Conservation (phyloP, 257 asterid species). For the Cynanchum wilfordii region DNA sequence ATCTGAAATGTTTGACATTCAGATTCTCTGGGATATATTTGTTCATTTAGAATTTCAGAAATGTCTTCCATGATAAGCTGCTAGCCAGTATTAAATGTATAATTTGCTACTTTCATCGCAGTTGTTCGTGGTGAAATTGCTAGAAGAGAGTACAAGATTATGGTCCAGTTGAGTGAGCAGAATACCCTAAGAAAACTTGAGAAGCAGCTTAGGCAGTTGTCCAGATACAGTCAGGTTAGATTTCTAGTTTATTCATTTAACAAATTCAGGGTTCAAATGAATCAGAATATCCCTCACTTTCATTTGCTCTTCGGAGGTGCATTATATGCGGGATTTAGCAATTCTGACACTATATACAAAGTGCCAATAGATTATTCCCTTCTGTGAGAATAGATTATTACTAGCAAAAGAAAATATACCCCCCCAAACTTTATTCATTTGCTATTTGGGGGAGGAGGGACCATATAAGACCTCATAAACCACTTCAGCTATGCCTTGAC, state of each 20-base stretch:
- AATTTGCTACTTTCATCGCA: conserved; percentile 25
- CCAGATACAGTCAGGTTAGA: conserved; percentile 78
- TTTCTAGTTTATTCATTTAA: conserved; percentile 14
- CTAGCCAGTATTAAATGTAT: neutral
- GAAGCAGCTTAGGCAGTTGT: conserved; percentile 48
- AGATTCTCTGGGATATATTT: conserved; percentile 2
- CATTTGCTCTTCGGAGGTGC: conserved; percentile 11
- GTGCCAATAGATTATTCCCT: no score
- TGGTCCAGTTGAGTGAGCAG: conserved; percentile 33
- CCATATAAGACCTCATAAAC: no score
- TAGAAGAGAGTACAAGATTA: conserved; percentile 47
- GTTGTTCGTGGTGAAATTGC: conserved; percentile 86
- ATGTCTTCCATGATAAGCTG: neutral
- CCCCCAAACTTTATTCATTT: no score
- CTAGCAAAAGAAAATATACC: no score
- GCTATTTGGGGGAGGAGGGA: no score
- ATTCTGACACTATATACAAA: no score
- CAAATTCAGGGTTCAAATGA: conserved; percentile 4
- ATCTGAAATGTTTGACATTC: no score
- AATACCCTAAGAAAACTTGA: conserved; percentile 36
- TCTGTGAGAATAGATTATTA: no score
- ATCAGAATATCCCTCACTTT: conserved; percentile 7
- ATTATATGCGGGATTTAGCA: no score
- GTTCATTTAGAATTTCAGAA: neutral
- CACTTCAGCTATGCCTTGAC: no score